Conservation (phyloP, 257 asterid species). For the Fraxinus cuspidata region DNA sequence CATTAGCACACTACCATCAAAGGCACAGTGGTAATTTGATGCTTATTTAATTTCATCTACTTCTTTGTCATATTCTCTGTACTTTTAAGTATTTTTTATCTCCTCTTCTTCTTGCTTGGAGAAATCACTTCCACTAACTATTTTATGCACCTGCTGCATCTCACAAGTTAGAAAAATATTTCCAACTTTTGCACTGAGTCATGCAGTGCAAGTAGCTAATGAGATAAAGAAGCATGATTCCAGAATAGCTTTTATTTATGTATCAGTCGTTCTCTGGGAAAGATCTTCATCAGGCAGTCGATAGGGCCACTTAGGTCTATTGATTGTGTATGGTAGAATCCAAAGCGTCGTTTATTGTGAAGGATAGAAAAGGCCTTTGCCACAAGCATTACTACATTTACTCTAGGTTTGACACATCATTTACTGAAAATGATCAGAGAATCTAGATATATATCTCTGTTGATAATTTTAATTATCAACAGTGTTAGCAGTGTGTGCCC, state of each 20-base stretch:
- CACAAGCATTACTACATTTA: too few relatives aligned
- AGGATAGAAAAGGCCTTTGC: background rate
- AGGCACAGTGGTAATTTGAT: background rate
- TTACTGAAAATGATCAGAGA: background rate
- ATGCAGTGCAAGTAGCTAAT: background rate
- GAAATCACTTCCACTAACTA: background rate
- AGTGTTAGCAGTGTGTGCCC: background rate
- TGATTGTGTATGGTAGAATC: background rate
- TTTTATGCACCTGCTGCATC: background rate
- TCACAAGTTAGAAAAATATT: background rate
- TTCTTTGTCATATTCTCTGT: background rate
- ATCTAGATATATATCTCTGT: background rate
- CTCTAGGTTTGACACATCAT: background rate
- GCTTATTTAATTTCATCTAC: background rate
- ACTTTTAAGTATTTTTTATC: background rate
- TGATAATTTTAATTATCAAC: background rate
- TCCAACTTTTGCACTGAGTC: background rate
- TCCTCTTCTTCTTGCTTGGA: conserved; percentile 8
- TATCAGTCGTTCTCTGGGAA: background rate
- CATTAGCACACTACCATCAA: background rate
- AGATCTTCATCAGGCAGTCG: background rate
- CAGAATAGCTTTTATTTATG: background rate
- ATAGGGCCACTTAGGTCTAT: background rate
- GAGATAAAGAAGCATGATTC: background rate
- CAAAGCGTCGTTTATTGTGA: background rate